Percentiles rank a stretch among this genome's conserved stretches.
These are phyloP conservation scores for Eremochloa ophiuroides DNA, from an alignment of 176 grass and related monocot species.

Conservation along the genomic window DNA sequence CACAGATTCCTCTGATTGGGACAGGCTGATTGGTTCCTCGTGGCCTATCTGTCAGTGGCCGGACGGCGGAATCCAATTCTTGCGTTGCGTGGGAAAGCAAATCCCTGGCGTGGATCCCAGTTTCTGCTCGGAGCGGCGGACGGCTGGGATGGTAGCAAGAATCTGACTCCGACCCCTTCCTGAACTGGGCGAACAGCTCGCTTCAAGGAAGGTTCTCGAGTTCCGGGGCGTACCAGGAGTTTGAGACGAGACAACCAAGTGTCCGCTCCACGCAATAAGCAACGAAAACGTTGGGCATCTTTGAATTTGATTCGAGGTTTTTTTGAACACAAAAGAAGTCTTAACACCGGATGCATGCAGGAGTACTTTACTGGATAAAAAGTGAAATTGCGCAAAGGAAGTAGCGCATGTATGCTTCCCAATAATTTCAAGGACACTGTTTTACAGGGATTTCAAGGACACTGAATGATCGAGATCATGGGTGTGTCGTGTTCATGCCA, in stretches of 20 bases:
- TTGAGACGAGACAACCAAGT: not conserved
- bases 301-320: no score
- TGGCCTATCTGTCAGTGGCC: slow-evolving; percentile 23
- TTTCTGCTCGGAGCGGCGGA: not conserved
- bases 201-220: slow-evolving; percentile 11
- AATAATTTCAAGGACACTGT: no score
- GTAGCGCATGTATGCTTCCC: not conserved
- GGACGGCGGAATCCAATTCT: slow-evolving; percentile 15
- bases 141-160: not conserved
- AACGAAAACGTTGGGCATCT: not conserved
- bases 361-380: not conserved
- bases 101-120: slow-evolving; percentile 9
- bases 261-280: not conserved
- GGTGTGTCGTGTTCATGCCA: not conserved
- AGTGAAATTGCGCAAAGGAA: not conserved
- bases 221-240: not conserved
- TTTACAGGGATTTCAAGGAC: no score
- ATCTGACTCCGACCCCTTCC: not conserved
- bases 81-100: slow-evolving; percentile 14
- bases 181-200: not conserved
- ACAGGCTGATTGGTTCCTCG: slow-evolving; percentile 22
- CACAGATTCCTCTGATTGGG: slow-evolving; percentile 15
- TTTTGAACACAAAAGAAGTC: no score
- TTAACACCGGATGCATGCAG: no score
- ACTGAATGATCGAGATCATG: not conserved